Percentiles rank a stretch among this genome's conserved stretches.
Evolutionary conservation across 2,329 filamentous ascomycete genomes (phyloP).

Genomic region (Neoscytalidium dimidiatum): DNA sequence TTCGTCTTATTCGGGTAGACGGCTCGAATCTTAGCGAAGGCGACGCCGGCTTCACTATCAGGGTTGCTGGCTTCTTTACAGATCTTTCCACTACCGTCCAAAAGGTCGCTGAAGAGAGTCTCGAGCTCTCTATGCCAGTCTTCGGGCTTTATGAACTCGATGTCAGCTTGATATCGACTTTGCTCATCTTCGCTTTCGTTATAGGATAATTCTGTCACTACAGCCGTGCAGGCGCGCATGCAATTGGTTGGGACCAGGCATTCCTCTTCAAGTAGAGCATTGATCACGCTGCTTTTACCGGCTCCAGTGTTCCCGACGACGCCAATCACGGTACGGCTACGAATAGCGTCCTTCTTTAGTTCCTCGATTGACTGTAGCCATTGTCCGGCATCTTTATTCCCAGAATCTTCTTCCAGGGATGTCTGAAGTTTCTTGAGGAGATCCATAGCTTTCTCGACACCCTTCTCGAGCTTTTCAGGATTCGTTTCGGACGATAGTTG

Average conservation of each 20-base stretch:
- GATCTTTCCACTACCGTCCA: constrained; percentile 42
- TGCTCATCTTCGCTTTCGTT: constrained; percentile 47
- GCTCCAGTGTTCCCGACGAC: constrained; percentile 64
- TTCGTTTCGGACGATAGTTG: constrained; percentile 34
- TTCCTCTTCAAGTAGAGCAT: constrained; percentile 64
- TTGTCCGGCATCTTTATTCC: constrained; percentile 34
- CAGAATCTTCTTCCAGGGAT: constrained; percentile 30
- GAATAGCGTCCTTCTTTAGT: constrained; percentile 41
- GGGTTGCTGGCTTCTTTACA: constrained; percentile 39
- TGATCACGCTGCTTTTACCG: constrained; percentile 65
- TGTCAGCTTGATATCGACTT: constrained; percentile 54
- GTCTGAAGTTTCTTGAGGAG: constrained; percentile 38
- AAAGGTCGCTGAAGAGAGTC: constrained; percentile 52
- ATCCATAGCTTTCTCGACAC: constrained; percentile 40
- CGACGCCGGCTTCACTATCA: constrained; percentile 49
- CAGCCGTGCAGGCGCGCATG: constrained; percentile 64
- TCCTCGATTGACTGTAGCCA: constrained; percentile 48
- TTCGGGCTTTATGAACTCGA: constrained; percentile 57
- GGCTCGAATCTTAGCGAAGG: constrained; percentile 54
- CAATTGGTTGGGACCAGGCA: constrained; percentile 58
- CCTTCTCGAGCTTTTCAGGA: constrained; percentile 41
- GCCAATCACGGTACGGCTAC: constrained; percentile 54
- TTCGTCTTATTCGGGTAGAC: constrained; percentile 49
- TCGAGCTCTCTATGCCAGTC: constrained; percentile 58
- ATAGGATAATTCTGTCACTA: constrained; percentile 62